Percentiles rank a stretch among this genome's conserved stretches.
Evolutionary conservation across 805 yeast species (phyloP).

Genomic region (Novakomyces olei): DNA sequence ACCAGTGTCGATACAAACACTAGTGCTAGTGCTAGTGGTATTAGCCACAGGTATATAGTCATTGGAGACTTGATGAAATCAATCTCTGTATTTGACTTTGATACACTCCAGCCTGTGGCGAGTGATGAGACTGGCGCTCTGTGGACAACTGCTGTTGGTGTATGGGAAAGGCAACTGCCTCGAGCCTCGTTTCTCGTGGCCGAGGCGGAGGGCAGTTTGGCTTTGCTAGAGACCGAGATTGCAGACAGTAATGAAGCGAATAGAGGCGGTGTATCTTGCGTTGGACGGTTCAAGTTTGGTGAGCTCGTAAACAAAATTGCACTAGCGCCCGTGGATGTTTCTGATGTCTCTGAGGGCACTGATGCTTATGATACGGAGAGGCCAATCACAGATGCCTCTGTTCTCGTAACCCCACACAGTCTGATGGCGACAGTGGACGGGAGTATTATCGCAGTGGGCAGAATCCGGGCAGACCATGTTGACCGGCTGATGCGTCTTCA

Average conservation of each 20-base stretch:
- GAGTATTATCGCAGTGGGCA: conserved; percentile 7
- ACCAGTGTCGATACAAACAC: conserved; percentile 9
- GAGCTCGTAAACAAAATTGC: conserved; percentile 8
- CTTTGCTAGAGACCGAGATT: conserved; percentile 5
- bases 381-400: too few relatives aligned
- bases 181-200: conserved; percentile 6
- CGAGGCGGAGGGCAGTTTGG: conserved; percentile 11
- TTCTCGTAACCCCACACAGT: conserved; percentile 8
- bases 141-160: conserved; percentile 12
- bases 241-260: conserved; percentile 1
- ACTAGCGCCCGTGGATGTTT: background rate
- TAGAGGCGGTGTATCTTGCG: background rate
- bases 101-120: conserved; percentile 2
- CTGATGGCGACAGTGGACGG: conserved; percentile 11
- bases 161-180: conserved; percentile 6
- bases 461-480: conserved; percentile 6
- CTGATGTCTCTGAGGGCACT: background rate
- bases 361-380: too few relatives aligned
- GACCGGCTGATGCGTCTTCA: conserved; percentile 8
- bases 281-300: conserved; percentile 7
- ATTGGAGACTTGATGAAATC: conserved; percentile 11
- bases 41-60: too few relatives aligned
- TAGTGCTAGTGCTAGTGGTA: conserved; percentile 3
- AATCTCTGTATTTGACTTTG: conserved; percentile 6
- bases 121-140: conserved; percentile 9